Evolutionary conservation across 495 filamentous ascomycete species (phyloP), one percentile per base, ranked within the genome.

Genomic region (Annulohypoxylon stygium): DNA sequence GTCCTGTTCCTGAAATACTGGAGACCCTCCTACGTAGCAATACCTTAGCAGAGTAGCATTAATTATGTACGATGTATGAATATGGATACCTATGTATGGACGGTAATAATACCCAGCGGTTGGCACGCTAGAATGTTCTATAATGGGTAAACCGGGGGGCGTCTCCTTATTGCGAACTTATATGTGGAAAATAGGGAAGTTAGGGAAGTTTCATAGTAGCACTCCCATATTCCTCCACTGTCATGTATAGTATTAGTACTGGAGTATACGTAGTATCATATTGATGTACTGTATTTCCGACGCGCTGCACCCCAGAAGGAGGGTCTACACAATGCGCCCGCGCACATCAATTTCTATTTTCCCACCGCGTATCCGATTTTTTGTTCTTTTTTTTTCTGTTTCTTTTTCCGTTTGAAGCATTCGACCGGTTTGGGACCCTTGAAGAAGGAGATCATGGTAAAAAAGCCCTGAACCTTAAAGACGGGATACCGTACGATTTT

Each of bases 261-360:
- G 20, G 20, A 23, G 20, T 23, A 23, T 23, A 23, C 20, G 20
- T 23, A 23, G 34, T 33, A 54, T 9, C 1, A 14, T 30, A 54
- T 0, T 33, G 4, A 30, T 30, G 26, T 16, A 50, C 25, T 23
- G 20, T 23, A 23, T 58, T 16, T 23, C 47, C 20, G 30, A 30
- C 30, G 30, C 2, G 30, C 64, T 68, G 65, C 43, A 72, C 70
- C 70, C 70, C 65, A 64, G 64, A 67, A 68, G 57, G 30, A 18
- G 60, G 50, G 23, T 54, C 60, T 63, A 60, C 65, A 55, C 5
- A 30, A 30, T 30, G 30, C 30, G 65, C 64, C 11, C 59, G 63
- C 43, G 33, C 37, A 18, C 33, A 48, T 12, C 4, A 11, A 23
- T 23, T 36, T 59, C 10, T 59, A 16, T 10, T 12, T 59, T 41